Conservation (phyloP, 2,329 filamentous ascomycete genomes). For the Aspergillus eucalypticola region DNA sequence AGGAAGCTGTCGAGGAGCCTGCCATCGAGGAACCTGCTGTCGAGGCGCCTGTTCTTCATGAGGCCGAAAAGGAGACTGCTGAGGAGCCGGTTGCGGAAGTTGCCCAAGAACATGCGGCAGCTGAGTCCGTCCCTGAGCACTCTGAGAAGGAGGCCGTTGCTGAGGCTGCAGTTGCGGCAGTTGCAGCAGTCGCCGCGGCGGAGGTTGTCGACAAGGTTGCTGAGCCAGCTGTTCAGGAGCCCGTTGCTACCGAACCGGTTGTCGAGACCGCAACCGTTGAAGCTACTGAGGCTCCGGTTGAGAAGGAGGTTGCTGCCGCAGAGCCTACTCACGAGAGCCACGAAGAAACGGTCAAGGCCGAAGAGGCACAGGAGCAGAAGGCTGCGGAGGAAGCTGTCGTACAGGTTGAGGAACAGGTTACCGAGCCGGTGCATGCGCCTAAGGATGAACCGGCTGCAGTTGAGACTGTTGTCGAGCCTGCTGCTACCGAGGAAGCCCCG, state of each 20-base stretch:
- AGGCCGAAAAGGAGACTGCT: slow-evolving; percentile 5
- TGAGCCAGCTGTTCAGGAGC: slow-evolving; percentile 9
- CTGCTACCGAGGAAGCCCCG: not conserved
- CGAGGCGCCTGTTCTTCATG: slow-evolving; percentile 16
- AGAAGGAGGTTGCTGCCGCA: slow-evolving; percentile 11
- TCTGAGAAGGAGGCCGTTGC: not conserved
- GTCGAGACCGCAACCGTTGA: not conserved
- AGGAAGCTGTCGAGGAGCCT: slow-evolving; percentile 4
- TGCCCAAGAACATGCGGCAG: not conserved
- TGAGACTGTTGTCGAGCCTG: not conserved
- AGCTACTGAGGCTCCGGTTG: slow-evolving; percentile 5
- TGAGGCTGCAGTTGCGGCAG: slow-evolving; percentile 11
- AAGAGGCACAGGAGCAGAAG: slow-evolving; percentile 4
- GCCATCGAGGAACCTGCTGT: not conserved
- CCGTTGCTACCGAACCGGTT: not conserved
- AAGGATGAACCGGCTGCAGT: slow-evolving; percentile 4
- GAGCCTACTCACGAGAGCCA: not conserved
- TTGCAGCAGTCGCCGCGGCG: not conserved
- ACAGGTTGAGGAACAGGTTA: slow-evolving; percentile 5
- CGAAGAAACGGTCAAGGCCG: slow-evolving; percentile 2
- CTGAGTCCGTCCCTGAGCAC: slow-evolving; percentile 13
- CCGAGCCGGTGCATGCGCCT: slow-evolving; percentile 2
- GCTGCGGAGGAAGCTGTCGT: slow-evolving; percentile 6
- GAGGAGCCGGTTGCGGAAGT: slow-evolving; percentile 2
- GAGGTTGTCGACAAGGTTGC: slow-evolving; percentile 14